These are phyloP conservation scores for Sporothrix globosa DNA, from an alignment of 2,329 filamentous ascomycete species.

Conservation along the genomic window DNA sequence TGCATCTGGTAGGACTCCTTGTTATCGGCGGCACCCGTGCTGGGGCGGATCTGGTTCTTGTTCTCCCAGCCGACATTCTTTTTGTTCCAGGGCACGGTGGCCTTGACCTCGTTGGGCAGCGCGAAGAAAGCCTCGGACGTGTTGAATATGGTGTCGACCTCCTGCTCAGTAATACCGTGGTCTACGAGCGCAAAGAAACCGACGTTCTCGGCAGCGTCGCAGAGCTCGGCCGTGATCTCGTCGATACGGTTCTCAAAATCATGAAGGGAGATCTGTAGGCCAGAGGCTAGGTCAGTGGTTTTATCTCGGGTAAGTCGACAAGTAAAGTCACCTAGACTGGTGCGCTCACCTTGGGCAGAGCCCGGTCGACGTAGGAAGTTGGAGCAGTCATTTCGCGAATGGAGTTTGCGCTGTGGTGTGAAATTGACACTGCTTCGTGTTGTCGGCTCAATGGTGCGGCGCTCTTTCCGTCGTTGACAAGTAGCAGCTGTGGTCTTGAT, in stretches of 20 bases:
- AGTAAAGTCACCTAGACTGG: background rate
- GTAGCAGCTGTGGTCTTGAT: background rate
- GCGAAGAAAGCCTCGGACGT: constrained; percentile 55
- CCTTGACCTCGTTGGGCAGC: constrained; percentile 56
- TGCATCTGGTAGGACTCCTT: constrained; percentile 68
- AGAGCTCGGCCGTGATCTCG: constrained; percentile 56
- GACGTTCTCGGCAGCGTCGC: constrained; percentile 59
- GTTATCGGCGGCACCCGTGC: constrained; percentile 60
- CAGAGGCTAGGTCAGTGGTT: background rate
- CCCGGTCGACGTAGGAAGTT: constrained; percentile 34
- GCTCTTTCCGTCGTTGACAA: background rate
- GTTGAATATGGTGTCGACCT: constrained; percentile 50
- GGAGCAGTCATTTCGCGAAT: constrained; percentile 32
- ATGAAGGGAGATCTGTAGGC: constrained; percentile 53
- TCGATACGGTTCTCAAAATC: constrained; percentile 58
- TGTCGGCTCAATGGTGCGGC: background rate
- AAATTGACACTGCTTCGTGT: background rate
- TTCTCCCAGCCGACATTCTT: constrained; percentile 66
- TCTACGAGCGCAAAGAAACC: constrained; percentile 62
- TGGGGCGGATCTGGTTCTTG: constrained; percentile 60
- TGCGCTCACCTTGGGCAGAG: constrained; percentile 34
- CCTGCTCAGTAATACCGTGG: constrained; percentile 48
- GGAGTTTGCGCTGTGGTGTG: background rate
- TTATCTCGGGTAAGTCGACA: background rate
- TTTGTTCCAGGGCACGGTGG: constrained; percentile 56